A percentile compares a stretch with the other conserved stretches of the same genome.
These are phyloP conservation scores for Zygnema cylindricum DNA, from an alignment of 139 green algal species.

Conservation along the genomic window DNA sequence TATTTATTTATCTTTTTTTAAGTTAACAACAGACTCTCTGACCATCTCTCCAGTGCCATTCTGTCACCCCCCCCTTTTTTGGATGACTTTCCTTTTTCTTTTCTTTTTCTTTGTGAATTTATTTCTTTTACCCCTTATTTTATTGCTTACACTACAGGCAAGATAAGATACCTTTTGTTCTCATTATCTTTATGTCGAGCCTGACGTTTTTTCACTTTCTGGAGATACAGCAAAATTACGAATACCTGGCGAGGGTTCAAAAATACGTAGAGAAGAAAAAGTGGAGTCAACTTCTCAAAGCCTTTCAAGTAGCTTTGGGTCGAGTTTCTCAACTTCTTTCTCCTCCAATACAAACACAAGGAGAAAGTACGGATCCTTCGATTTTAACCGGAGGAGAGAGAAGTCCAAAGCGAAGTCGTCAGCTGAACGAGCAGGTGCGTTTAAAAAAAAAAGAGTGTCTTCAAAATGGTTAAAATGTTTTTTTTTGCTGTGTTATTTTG, in stretches of 20 bases:
- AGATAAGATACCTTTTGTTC: too few species aligned
- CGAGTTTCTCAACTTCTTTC: conserved; percentile 25
- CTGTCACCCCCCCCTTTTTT: too few species aligned
- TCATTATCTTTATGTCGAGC: too few species aligned
- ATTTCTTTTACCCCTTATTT: background rate
- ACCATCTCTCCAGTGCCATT: too few species aligned
- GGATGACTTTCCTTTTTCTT: background rate
- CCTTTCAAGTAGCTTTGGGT: conserved; percentile 75
- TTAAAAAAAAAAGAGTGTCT: too few species aligned
- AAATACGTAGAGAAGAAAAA: conserved; percentile 74
- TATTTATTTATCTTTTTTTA: too few species aligned
- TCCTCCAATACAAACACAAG: background rate
- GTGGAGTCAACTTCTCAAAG: conserved; percentile 86
- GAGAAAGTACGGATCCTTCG: background rate
- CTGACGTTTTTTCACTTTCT: conserved; percentile 8
- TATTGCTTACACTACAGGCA: too few species aligned
- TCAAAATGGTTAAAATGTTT: too few species aligned
- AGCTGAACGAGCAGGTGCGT: conserved; percentile 3
- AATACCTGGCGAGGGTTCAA: conserved; percentile 52
- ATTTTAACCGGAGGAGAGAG: background rate
- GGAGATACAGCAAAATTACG: conserved; percentile 51
- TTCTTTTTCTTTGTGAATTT: too few species aligned
- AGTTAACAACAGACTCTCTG: too few species aligned
- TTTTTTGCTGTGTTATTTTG: too few species aligned
- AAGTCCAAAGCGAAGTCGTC: background rate